A percentile compares a stretch with the other conserved stretches of the same genome.
Conservation (phyloP, 1,139 yeast genomes). For the Taphrina sp. region DNA sequence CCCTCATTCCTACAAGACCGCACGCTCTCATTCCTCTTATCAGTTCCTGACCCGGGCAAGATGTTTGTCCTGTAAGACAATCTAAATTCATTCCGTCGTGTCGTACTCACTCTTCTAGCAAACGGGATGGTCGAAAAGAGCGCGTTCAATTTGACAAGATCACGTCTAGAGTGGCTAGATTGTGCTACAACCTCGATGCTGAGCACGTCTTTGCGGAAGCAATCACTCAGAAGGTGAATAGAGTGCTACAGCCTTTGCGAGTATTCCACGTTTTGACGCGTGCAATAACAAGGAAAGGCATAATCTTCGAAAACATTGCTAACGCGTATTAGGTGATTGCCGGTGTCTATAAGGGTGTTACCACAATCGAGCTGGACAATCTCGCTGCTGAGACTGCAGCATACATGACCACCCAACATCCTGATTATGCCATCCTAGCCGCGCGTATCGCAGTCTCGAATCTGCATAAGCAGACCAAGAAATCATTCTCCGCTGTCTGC, state of each 20-base stretch:
- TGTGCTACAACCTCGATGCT: constrained; percentile 80
- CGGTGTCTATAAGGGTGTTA: constrained; percentile 94
- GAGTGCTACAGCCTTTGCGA: too few species aligned
- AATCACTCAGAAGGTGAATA: constrained; percentile 67
- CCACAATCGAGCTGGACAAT: constrained; percentile 87
- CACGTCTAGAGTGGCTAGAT: constrained; percentile 62
- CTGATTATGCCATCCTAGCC: constrained; percentile 91
- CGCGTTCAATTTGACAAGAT: constrained; percentile 79
- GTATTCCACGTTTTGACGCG: too few species aligned
- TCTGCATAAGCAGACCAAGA: constrained; percentile 89
- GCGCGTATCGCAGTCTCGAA: constrained; percentile 92
- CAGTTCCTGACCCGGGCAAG: too few species aligned
- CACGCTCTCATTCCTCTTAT: too few species aligned
- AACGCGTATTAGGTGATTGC: constrained; percentile 54
- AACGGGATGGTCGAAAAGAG: constrained; percentile 69
- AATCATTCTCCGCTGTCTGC: constrained; percentile 78
- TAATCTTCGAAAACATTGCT: too few species aligned
- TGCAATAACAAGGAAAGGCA: background rate
- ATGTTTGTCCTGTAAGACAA: constrained; percentile 29
- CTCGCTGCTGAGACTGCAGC: constrained; percentile 97
- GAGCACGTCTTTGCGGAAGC: constrained; percentile 83
- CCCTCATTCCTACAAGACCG: too few species aligned
- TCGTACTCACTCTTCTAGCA: too few species aligned
- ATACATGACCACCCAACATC: constrained; percentile 88
- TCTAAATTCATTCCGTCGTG: too few species aligned